Base-by-base conservation (phyloP, 306 rosid species). In the Begonia fuchsioides region DNA sequence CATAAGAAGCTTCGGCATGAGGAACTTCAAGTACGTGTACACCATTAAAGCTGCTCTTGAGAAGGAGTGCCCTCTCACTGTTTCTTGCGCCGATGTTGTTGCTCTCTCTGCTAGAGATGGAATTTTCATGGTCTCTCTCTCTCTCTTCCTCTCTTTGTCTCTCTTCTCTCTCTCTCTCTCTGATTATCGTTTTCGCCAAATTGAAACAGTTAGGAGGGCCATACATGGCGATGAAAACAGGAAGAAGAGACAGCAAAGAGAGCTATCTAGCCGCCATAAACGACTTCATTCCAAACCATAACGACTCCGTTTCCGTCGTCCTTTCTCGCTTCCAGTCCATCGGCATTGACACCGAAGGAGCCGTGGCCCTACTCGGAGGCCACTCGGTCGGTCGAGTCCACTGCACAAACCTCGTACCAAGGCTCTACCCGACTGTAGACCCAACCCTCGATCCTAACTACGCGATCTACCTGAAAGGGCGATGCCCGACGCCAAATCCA, bases 371-470 rank as follows among this genome's bases (percentile, higher is more conserved):
- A 51, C 62, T 82, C 71, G 98, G 98, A 39, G 86, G 73, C 32
- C 96, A 85, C 56, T 92, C 98, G 0, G 93, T 82, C 2, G 96
- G 98, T 10, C 75, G 94, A 57, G 76, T 73, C 15, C 98, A 85
- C 38, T 92, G 94, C 49, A 47, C 35, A 39, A 82, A 82, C 35
- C 18, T 85, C 0, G 96, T 79, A 0, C 70, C 77, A 0, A 73
- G 96, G 19, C 66, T 85, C 3, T 85, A 92, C 66, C 96, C 98
- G 0, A 71, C 71, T 0, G 72, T 75, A 5, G 94, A 90, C 52
- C 61, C 79, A 10, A 73, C 81, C 0, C 41, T 82, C 26, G 70
- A 92, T 17, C 87, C 83, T 0, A 15, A 66, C 46, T 65, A 82
- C 5, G 93, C 93, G 0, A 32, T 41, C 18, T 85, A 92, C 64